These are phyloP conservation scores for Zygoascus bituminiphila DNA, from an alignment of 805 yeast genomes.

Conservation along the genomic window DNA sequence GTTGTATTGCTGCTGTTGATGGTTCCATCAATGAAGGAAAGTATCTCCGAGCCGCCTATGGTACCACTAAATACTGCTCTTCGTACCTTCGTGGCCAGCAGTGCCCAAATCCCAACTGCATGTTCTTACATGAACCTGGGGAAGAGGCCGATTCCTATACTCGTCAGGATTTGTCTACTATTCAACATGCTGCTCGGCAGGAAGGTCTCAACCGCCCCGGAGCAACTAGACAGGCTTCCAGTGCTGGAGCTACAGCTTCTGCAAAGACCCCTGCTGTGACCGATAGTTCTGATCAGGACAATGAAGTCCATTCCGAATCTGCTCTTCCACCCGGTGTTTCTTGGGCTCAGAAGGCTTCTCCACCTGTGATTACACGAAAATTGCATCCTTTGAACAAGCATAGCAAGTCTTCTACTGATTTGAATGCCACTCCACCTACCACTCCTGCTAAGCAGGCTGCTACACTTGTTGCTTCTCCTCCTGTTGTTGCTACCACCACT, in stretches of 20 bases:
- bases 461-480: conserved; percentile 51
- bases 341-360: conserved; percentile 41
- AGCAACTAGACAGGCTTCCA: background rate
- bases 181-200: conserved; percentile 37
- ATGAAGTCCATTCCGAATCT: conserved; percentile 29
- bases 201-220: background rate
- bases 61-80: conserved; percentile 98
- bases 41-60: conserved; percentile 87
- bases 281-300: conserved; percentile 6
- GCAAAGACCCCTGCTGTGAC: conserved; percentile 7
- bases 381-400: conserved; percentile 3
- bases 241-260: background rate
- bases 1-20: conserved; percentile 83
- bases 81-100: conserved; percentile 89
- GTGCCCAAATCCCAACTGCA: conserved; percentile 97
- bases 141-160: conserved; percentile 98
- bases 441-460: conserved; percentile 37
- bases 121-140: conserved; percentile 98
- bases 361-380: conserved; percentile 25
- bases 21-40: conserved; percentile 92
- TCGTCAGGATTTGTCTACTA: conserved; percentile 75
- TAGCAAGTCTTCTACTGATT: background rate
- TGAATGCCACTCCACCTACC: conserved; percentile 20
- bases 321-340: conserved; percentile 66
- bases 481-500: conserved; percentile 37